phyloP scores from a whole-genome alignment of 495 filamentous ascomycete species.

The Trichoderma parareesei region DNA sequence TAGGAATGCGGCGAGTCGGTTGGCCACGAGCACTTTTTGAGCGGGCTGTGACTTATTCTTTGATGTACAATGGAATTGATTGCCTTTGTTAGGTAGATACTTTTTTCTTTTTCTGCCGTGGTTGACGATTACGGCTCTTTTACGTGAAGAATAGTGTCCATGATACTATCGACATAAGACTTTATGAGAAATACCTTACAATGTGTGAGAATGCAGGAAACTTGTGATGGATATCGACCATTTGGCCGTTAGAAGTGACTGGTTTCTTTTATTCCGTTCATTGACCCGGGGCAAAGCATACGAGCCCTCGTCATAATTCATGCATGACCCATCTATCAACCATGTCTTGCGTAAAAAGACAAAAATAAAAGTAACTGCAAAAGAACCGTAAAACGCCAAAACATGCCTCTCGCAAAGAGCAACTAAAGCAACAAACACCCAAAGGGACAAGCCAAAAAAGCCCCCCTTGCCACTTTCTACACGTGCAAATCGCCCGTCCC shows the following conservation, averaged over 20 bases:
- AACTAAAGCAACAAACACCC: no score
- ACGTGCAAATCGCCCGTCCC: constrained; percentile 20
- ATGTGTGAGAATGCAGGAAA: no score
- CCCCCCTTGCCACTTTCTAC: no score
- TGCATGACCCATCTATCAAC: constrained; percentile 9
- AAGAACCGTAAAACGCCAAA: no score
- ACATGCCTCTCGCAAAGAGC: no score
- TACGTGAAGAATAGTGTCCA: not conserved
- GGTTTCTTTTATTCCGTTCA: no score
- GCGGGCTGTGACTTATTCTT: not conserved
- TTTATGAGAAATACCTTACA: no score
- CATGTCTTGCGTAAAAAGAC: not conserved
- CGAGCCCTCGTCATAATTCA: not conserved
- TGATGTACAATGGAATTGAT: no score
- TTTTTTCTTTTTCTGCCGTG: not conserved
- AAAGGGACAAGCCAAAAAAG: no score
- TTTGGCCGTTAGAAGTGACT: no score
- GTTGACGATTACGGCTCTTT: not conserved
- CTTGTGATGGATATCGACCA: no score
- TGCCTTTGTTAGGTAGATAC: no score
- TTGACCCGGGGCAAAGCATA: not conserved
- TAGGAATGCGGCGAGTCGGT: constrained; percentile 82
- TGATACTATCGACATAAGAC: not conserved
- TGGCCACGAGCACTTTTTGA: constrained; percentile 90
- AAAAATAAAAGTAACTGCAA: not conserved